A percentile compares a stretch with the other conserved stretches of the same genome.
These are phyloP conservation scores for Lathyrus tuberosus DNA, from an alignment of 306 rosid genomes.

Conservation along the genomic window DNA sequence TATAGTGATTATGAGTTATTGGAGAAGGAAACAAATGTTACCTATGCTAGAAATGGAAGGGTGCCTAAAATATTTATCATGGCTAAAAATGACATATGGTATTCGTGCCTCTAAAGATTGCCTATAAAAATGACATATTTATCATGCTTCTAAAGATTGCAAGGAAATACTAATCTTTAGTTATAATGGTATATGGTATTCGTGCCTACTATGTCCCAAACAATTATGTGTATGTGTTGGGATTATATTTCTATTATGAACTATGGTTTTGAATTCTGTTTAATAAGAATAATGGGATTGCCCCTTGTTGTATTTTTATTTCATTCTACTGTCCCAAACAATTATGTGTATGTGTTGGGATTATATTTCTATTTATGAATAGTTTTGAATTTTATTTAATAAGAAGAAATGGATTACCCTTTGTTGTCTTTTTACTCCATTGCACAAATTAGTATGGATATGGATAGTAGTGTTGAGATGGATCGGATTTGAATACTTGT, in stretches of 20 bases:
- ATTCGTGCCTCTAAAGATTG: too few species aligned
- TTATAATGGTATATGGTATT: not conserved
- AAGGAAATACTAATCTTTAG: not conserved
- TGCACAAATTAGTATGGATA: too few species aligned
- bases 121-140: too few species aligned
- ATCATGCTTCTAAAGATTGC: constrained; percentile 38
- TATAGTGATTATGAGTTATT: too few species aligned
- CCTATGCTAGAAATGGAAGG: constrained; percentile 48
- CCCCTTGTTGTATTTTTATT: too few species aligned
- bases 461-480: too few species aligned
- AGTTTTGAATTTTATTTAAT: too few species aligned
- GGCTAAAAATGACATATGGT: too few species aligned
- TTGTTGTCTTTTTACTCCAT: too few species aligned
- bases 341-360: not conserved
- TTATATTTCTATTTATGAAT: not conserved
- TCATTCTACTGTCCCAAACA: not conserved
- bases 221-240: not conserved
- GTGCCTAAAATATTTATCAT: constrained; percentile 46
- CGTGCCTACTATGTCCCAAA: not conserved
- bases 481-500: too few species aligned
- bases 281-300: not conserved
- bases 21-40: too few species aligned
- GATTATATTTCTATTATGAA: not conserved
- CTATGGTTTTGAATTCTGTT: not conserved
- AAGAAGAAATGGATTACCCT: too few species aligned